Evolutionary conservation across 1,284 basidiomycete species (phyloP), one percentile per base, ranked within the genome.

Genomic region (Naganishia liquefaciens): DNA sequence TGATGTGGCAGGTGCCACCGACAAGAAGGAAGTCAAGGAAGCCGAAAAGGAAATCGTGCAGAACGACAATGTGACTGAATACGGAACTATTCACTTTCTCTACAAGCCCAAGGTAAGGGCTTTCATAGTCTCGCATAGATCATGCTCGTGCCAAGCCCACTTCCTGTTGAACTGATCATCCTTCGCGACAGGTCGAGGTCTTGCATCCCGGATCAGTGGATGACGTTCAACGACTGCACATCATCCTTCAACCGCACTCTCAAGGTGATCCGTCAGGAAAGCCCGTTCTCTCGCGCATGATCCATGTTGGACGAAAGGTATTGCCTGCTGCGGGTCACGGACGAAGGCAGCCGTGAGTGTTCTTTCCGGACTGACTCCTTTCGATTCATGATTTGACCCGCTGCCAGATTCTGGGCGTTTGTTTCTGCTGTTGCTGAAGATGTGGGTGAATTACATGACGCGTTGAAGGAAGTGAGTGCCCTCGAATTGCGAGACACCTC

Each of bases 221-320:
- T 28, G 66, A 67, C 10, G 62, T 67, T n/a, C 66, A 67, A 25
- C 40, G 66, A 37, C 44, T 67, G 6, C 66, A 67, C 40, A 64
- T 67, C 33, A 64, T 67, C 39, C 57, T 67, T 21, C 66, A 67
- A 50, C 66, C 66, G 3, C 62, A 67, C 46, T 51, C 52, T 15
- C 40, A 61, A 37, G 23, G 44, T 15, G 39, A 65, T 43, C 63
- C 63, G 15, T 42, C 49, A 13, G 49, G 63, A 53, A 58, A 63
- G 28, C 65, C 65, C 15, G 54, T 62, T 9, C 21, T 62, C 23
- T 58, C 61, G 15, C 40, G 65, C 23, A 53, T 67, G 54, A 28
- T 67, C n/a, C 54, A 51, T 15, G 40, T 67, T 17, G 65, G 61
- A 25, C 46, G 65, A 28, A 67, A 67, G 50, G 54, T 60, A 11